Evolutionary conservation across 192 early-diverging fungal genomes (phyloP).

Genomic region (Phlyctochytrium planicorne): DNA sequence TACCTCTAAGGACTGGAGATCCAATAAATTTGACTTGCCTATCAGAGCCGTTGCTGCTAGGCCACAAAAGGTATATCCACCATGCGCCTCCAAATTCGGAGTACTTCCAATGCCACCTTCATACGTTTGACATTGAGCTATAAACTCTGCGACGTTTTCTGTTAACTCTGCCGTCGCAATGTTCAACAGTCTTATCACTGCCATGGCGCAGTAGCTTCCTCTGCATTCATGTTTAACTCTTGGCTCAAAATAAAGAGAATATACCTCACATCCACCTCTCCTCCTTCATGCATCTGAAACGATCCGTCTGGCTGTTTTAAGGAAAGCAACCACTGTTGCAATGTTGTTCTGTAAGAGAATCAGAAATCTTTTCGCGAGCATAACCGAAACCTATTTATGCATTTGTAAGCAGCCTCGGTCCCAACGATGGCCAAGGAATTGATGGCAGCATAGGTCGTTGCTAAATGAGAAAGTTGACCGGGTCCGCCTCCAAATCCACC

Average conservation of each 20-base stretch:
- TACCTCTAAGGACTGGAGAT: conserved; percentile 61
- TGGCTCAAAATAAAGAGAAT: background rate
- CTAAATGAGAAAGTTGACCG: conserved; percentile 83
- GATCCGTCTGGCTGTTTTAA: conserved; percentile 87
- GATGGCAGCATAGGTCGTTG: conserved; percentile 86
- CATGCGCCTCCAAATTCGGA: conserved; percentile 89
- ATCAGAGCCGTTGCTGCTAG: conserved; percentile 83
- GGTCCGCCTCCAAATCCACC: conserved; percentile 91
- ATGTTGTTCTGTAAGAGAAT: conserved; percentile 20
- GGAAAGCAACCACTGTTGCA: conserved; percentile 74
- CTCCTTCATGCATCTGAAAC: conserved; percentile 87
- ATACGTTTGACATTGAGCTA: conserved; percentile 80
- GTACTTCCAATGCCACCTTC: conserved; percentile 88
- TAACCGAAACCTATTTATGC: conserved; percentile 67
- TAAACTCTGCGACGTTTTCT: conserved; percentile 63
- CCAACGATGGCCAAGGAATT: conserved; percentile 80
- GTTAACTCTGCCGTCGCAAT: conserved; percentile 80
- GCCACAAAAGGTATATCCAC: conserved; percentile 94
- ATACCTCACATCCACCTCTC: conserved; percentile 72
- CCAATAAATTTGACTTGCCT: conserved; percentile 59
- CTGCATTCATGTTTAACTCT: conserved; percentile 22
- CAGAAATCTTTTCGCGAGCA: background rate
- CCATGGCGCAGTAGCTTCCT: conserved; percentile 84
- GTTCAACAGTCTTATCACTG: conserved; percentile 75
- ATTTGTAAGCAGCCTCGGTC: conserved; percentile 63